A percentile compares a stretch with the other conserved stretches of the same genome.
Evolutionary conservation across 192 early-diverging fungal species (phyloP).

Genomic region (Spizellomyces sp.): DNA sequence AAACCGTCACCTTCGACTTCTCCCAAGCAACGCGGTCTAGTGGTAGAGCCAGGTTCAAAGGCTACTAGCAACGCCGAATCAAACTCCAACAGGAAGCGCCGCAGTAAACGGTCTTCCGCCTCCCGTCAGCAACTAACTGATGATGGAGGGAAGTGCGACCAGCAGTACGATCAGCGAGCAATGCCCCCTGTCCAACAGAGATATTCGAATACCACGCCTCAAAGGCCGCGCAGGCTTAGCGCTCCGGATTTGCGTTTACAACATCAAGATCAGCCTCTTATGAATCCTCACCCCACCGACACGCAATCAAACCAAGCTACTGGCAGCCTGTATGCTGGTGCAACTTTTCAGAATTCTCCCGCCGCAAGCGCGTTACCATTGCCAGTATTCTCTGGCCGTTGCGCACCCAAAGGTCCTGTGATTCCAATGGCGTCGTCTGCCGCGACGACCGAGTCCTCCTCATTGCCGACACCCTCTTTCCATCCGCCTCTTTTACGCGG

Average conservation of each 20-base stretch:
- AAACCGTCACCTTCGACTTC: no score
- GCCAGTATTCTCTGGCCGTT: constrained; percentile 41
- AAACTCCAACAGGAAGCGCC: no score
- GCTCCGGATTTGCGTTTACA: constrained; percentile 31
- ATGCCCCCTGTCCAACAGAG: no score
- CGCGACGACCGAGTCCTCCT: constrained; percentile 1
- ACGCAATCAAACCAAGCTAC: neutral
- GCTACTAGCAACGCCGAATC: no score
- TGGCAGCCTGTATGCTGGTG: constrained; percentile 50
- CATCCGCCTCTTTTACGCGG: constrained; percentile 9
- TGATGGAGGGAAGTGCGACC: no score
- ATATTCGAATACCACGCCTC: neutral
- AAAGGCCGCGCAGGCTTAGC: constrained; percentile 19
- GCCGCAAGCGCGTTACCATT: constrained; percentile 49
- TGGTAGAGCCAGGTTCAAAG: no score
- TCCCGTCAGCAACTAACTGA: no score
- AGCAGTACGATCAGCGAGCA: no score
- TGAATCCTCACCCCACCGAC: neutral
- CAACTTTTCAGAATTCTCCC: constrained; percentile 58
- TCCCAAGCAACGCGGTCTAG: no score
- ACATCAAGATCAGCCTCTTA: constrained; percentile 7
- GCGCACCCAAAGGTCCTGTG: neutral
- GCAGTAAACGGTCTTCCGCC: no score
- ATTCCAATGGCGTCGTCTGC: neutral
- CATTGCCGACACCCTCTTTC: constrained; percentile 21